phyloP scores from a whole-genome alignment of 2,329 filamentous ascomycete genomes.

The Beauveria sp. region DNA sequence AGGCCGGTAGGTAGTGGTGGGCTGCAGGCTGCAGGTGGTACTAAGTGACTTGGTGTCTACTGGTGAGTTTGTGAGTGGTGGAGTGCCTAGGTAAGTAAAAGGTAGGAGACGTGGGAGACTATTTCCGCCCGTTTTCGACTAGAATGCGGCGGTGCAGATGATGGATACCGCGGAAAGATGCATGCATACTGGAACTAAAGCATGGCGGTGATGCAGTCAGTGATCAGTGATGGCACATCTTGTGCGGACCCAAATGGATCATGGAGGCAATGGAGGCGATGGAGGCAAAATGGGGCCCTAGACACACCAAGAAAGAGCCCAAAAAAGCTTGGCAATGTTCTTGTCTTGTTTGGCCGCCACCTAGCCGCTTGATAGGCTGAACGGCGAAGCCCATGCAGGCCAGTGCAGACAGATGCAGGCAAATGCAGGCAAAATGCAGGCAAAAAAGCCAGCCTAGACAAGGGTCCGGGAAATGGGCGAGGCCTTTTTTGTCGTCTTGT shows the following conservation, averaged over 20 bases:
- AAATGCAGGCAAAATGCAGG: not conserved
- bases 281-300: not conserved
- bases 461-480: constrained; percentile 10
- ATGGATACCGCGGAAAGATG: too few relatives aligned
- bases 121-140: too few relatives aligned
- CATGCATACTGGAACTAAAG: too few relatives aligned
- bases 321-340: constrained; percentile 11
- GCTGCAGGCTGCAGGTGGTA: too few relatives aligned
- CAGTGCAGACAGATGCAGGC: constrained; percentile 1
- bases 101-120: too few relatives aligned
- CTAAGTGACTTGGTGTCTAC: too few relatives aligned
- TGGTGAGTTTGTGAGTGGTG: too few relatives aligned
- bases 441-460: constrained; percentile 2
- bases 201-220: too few relatives aligned
- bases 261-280: not conserved
- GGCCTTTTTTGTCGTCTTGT: constrained; percentile 9
- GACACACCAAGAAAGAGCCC: not conserved
- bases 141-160: too few relatives aligned
- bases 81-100: too few relatives aligned
- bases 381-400: not conserved
- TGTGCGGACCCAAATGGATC: not conserved
- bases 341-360: constrained; percentile 7
- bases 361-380: not conserved
- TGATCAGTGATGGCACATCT: too few relatives aligned
- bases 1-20: too few relatives aligned